These are phyloP conservation scores for Solanum chiquidenum DNA, from an alignment of 257 asterid genomes.

Conservation along the genomic window DNA sequence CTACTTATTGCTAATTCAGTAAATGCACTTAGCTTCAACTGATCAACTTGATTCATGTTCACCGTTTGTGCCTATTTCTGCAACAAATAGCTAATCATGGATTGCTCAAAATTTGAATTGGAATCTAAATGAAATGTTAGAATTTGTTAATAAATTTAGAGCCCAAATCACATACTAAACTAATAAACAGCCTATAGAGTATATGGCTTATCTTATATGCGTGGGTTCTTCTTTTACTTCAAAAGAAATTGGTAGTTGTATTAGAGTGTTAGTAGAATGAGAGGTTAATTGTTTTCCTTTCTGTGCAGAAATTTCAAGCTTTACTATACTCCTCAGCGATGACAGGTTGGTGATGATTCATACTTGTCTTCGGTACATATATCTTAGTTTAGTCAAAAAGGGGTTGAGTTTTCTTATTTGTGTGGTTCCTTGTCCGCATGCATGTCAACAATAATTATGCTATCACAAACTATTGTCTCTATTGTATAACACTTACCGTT, in stretches of 20 bases:
- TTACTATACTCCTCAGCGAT: constrained; percentile 41
- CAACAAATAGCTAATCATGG: not conserved
- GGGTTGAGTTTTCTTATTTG: not conserved
- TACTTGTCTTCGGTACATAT: not conserved
- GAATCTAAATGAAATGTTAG: not conserved
- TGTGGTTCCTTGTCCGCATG: not conserved
- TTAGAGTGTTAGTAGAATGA: not conserved
- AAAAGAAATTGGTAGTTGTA: not conserved
- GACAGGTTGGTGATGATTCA: constrained; percentile 39
- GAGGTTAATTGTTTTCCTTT: not conserved
- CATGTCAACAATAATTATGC: not conserved
- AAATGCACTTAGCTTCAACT: not conserved
- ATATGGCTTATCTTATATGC: not conserved
- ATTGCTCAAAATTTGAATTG: not conserved
- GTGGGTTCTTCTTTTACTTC: not conserved
- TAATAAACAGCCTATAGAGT: not conserved
- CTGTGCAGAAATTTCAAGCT: constrained; percentile 58
- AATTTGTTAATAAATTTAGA: not conserved
- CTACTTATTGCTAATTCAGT: not conserved
- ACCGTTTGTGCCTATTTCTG: not conserved
- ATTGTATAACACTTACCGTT: not conserved
- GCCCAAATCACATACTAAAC: not conserved
- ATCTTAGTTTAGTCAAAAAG: not conserved
- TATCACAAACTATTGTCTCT: not conserved
- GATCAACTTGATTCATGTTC: not conserved